Percentiles rank a stretch among this genome's conserved stretches.
Conservation (phyloP, 2,329 filamentous ascomycete genomes). For the Parastagonospora avenae region DNA sequence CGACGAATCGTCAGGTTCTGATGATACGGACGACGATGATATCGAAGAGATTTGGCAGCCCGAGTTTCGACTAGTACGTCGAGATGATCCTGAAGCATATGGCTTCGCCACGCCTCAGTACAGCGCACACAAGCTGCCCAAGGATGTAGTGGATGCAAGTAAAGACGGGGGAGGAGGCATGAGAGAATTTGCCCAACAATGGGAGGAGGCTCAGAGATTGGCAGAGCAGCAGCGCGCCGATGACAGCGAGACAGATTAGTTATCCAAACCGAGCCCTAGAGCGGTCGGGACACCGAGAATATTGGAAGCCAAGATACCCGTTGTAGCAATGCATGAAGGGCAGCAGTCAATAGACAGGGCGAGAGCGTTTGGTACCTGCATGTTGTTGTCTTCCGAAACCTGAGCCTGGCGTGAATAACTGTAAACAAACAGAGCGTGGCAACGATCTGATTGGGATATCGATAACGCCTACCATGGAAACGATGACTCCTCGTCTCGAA, state of each 20-base stretch:
- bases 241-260: constrained; percentile 44
- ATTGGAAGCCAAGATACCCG: background rate
- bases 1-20: constrained; percentile 12
- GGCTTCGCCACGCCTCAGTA: constrained; percentile 86
- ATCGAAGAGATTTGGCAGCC: constrained; percentile 66
- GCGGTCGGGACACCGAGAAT: background rate
- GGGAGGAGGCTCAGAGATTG: constrained; percentile 52
- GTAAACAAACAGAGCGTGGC: constrained; percentile 11
- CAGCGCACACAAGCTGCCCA: constrained; percentile 93
- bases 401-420: background rate
- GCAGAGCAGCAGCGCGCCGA: constrained; percentile 49
- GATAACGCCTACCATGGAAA: background rate
- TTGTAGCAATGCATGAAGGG: background rate
- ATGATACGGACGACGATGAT: constrained; percentile 51
- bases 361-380: constrained; percentile 1
- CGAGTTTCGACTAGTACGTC: constrained; percentile 80
- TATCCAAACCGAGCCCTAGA: background rate
- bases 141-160: constrained; percentile 80
- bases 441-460: constrained; percentile 10
- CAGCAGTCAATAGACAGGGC: background rate
- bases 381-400: background rate
- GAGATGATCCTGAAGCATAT: constrained; percentile 86
- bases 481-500: constrained; percentile 16
- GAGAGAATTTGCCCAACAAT: constrained; percentile 65
- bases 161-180: constrained; percentile 70